These are phyloP conservation scores for Aspergillus tamarii DNA, from an alignment of 2,329 filamentous ascomycete species.

Conservation along the genomic window DNA sequence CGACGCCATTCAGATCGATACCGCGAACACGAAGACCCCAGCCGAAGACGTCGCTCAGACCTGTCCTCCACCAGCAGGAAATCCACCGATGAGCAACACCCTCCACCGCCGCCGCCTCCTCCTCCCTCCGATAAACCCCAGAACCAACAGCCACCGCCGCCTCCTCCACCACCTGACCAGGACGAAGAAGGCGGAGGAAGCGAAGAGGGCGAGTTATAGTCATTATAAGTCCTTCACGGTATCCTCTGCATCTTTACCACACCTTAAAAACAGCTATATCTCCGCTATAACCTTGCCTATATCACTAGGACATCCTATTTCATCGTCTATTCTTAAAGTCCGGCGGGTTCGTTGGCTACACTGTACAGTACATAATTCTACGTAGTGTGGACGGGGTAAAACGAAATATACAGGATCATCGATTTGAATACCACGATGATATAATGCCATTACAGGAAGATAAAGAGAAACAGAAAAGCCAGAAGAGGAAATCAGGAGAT, in stretches of 20 bases:
- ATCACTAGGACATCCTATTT: background rate
- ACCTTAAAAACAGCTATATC: background rate
- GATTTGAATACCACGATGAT: background rate
- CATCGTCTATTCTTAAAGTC: background rate
- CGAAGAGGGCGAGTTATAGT: constrained; percentile 47
- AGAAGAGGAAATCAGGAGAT: background rate
- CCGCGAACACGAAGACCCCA: constrained; percentile 22
- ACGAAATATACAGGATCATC: background rate
- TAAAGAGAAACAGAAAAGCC: background rate
- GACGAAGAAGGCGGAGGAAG: constrained; percentile 43
- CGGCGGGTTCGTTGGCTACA: background rate
- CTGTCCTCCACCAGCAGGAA: constrained; percentile 9
- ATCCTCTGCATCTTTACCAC: background rate
- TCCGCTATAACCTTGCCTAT: background rate
- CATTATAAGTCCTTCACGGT: background rate
- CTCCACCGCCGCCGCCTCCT: constrained; percentile 12
- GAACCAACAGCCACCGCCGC: constrained; percentile 6
- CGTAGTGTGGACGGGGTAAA: background rate
- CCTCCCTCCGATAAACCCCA: constrained; percentile 11
- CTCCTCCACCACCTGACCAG: constrained; percentile 11
- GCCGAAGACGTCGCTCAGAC: constrained; percentile 18
- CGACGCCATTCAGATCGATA: constrained; percentile 22
- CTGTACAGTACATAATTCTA: background rate
- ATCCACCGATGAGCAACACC: constrained; percentile 14
- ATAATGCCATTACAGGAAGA: background rate